Percentiles rank a stretch among this genome's conserved stretches.
These are phyloP conservation scores for Gymnopus androsaceus DNA, from an alignment of 1,284 basidiomycete genomes.

Conservation along the genomic window DNA sequence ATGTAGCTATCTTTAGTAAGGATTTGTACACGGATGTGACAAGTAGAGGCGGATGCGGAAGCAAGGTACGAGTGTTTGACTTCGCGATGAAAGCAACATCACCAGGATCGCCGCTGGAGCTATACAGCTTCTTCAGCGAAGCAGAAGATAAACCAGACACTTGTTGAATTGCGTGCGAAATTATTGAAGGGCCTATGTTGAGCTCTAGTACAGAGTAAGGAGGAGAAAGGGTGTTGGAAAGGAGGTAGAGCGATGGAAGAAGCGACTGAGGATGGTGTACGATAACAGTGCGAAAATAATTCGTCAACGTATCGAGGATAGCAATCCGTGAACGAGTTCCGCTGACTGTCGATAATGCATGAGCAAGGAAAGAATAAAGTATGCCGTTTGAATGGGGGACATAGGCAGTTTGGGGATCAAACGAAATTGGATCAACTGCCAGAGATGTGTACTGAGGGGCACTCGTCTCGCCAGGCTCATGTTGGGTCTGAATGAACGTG, in stretches of 20 bases:
- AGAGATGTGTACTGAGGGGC: background rate
- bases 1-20: conserved; percentile 62
- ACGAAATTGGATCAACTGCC: conserved; percentile 26
- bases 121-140: conserved; percentile 69
- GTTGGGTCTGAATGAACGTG: background rate
- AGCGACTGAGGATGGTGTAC: conserved; percentile 72
- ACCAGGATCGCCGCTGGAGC: conserved; percentile 71
- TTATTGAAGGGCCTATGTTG: conserved; percentile 74
- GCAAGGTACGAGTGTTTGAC: conserved; percentile 73
- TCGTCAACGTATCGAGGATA: conserved; percentile 82
- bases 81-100: conserved; percentile 88
- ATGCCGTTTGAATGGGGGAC: conserved; percentile 29
- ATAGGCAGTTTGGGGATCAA: conserved; percentile 36
- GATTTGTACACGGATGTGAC: conserved; percentile 67
- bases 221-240: conserved; percentile 86
- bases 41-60: conserved; percentile 72
- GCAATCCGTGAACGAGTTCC: conserved; percentile 80
- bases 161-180: conserved; percentile 80
- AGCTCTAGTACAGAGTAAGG: conserved; percentile 76
- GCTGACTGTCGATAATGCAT: conserved; percentile 73
- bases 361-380: conserved; percentile 83
- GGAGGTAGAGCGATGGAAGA: conserved; percentile 82
- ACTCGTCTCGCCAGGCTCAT: background rate
- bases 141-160: conserved; percentile 76
- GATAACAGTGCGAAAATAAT: conserved; percentile 73